Percentiles rank a stretch among this genome's conserved stretches.
Evolutionary conservation across 1,284 basidiomycete genomes (phyloP).

Genomic region (Ceratobasidium sp.): DNA sequence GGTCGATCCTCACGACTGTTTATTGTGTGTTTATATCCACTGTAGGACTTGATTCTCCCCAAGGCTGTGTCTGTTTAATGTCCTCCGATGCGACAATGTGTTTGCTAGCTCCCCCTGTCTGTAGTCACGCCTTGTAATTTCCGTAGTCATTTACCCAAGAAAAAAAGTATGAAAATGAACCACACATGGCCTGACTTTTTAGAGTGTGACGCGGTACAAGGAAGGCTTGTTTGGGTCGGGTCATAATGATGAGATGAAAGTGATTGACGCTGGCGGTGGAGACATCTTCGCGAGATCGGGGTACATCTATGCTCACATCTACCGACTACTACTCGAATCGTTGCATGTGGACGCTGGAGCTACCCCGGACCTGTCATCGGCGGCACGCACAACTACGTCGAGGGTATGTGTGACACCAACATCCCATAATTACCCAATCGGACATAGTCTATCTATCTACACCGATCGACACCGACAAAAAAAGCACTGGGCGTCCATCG

Average conservation of each 20-base stretch:
- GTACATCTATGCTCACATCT: not conserved
- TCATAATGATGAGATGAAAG: constrained; percentile 9
- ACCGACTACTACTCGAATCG: not conserved
- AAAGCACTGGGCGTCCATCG: not conserved
- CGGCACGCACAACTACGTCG: constrained; percentile 2
- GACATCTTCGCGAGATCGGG: not conserved
- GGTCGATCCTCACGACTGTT: constrained; percentile 5
- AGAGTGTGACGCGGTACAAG: not conserved
- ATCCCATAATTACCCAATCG: constrained; percentile 1
- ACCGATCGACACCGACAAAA: not conserved
- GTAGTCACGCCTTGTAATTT: constrained; percentile 24
- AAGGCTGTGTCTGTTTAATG: constrained; percentile 10
- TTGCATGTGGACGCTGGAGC: constrained; percentile 7
- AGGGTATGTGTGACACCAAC: not conserved
- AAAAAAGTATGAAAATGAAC: constrained; percentile 18
- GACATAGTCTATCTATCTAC: not conserved
- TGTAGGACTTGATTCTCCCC: constrained; percentile 5
- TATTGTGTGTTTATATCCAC: constrained; percentile 16
- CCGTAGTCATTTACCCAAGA: not conserved
- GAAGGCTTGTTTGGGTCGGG: constrained; percentile 8
- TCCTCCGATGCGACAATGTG: not conserved
- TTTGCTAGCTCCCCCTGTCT: constrained; percentile 3
- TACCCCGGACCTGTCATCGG: not conserved
- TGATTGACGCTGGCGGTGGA: not conserved
- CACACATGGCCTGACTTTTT: not conserved